These are phyloP conservation scores for Bruguiera gymnorhiza DNA, from an alignment of 345 rosid species.

Conservation along the genomic window DNA sequence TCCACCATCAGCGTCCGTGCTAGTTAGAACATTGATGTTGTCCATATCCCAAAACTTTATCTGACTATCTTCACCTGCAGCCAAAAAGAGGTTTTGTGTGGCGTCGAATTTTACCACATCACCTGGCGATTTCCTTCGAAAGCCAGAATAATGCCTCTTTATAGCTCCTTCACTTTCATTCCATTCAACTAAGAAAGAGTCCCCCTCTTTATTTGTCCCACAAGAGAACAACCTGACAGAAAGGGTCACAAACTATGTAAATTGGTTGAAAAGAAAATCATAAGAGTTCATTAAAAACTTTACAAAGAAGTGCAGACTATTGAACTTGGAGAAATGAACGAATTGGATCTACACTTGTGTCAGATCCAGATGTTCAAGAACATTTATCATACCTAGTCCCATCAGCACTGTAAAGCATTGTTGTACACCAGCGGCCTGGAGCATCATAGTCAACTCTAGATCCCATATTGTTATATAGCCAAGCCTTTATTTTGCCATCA, in stretches of 20 bases:
- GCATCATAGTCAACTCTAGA: slow-evolving; percentile 86
- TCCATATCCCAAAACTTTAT: slow-evolving; percentile 98
- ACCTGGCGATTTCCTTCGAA: slow-evolving; percentile 49
- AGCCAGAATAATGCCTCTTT: slow-evolving; percentile 66
- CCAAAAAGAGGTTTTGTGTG: slow-evolving; percentile 79
- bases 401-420: slow-evolving; percentile 83
- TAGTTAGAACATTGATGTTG: slow-evolving; percentile 44
- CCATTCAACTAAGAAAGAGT: slow-evolving; percentile 82
- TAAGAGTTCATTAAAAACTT: neutral
- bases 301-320: neutral
- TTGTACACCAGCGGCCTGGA: slow-evolving; percentile 74
- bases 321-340: neutral
- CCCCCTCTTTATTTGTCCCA: slow-evolving; percentile 92
- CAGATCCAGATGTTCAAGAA: neutral
- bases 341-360: neutral
- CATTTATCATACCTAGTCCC: slow-evolving; percentile 56
- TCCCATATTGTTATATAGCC: slow-evolving; percentile 80
- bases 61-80: slow-evolving; percentile 83
- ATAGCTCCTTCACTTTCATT: slow-evolving; percentile 91
- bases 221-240: slow-evolving; percentile 75
- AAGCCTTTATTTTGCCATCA: slow-evolving; percentile 87
- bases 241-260: slow-evolving; percentile 11
- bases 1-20: slow-evolving; percentile 83
- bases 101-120: slow-evolving; percentile 85
- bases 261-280: neutral